These are phyloP conservation scores for Fagopyrum esculentum DNA, from an alignment of 148 eudicot species.

Conservation along the genomic window DNA sequence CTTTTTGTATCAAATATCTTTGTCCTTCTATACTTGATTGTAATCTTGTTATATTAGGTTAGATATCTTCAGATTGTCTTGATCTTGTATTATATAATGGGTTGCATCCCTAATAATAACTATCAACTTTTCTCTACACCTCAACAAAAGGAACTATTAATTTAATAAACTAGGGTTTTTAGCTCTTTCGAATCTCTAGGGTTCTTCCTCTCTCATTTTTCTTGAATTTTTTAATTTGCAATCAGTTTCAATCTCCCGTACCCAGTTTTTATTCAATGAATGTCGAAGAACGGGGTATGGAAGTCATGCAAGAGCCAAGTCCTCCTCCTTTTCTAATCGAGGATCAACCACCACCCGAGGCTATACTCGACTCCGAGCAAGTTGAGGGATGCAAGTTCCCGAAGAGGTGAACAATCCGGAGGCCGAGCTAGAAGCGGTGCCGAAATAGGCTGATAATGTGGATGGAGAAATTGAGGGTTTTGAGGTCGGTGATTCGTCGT, in stretches of 20 bases:
- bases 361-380: neutral
- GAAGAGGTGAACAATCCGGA: slow-evolving; percentile 9
- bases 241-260: neutral
- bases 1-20: no score
- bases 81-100: no score
- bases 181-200: neutral
- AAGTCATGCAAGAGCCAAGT: slow-evolving; percentile 1
- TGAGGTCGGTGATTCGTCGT: slow-evolving; percentile 3
- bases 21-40: no score
- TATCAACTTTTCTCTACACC: no score
- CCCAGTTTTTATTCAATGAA: slow-evolving; percentile 20
- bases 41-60: no score
- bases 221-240: neutral
- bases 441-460: neutral
- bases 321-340: slow-evolving; percentile 4
- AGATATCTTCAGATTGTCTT: no score
- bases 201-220: neutral
- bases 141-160: no score
- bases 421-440: neutral
- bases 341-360: slow-evolving; percentile 12
- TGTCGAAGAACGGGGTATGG: slow-evolving; percentile 28
- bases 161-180: slow-evolving; percentile 8
- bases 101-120: no score
- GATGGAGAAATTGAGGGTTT: neutral
- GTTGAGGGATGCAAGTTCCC: neutral